A percentile compares a stretch with the other conserved stretches of the same genome.
These are phyloP conservation scores for Fusarium sp. DNA, from an alignment of 2,329 filamentous ascomycete species.

Conservation along the genomic window DNA sequence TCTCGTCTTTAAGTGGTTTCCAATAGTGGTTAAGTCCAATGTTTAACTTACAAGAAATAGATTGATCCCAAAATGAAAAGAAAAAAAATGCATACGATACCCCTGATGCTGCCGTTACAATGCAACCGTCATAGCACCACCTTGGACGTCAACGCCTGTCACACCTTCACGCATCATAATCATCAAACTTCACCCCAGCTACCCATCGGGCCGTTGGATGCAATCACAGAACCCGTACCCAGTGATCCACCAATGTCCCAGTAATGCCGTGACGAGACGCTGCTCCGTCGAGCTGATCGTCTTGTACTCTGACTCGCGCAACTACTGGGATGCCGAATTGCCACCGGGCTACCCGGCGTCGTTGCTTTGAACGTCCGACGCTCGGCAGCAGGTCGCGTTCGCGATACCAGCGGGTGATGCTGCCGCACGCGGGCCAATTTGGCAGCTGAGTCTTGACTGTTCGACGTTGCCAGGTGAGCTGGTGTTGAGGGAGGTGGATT, in stretches of 20 bases:
- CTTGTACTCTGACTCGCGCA: slow-evolving; percentile 92
- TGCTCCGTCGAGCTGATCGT: slow-evolving; percentile 77
- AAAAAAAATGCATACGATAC: slow-evolving; percentile 21
- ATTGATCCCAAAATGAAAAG: slow-evolving; percentile 7
- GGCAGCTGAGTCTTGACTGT: slow-evolving; percentile 76
- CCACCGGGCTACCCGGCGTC: slow-evolving; percentile 64
- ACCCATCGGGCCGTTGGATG: slow-evolving; percentile 77
- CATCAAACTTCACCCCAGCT: slow-evolving; percentile 82
- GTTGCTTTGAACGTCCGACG: slow-evolving; percentile 71
- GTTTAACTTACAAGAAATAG: slow-evolving; percentile 31
- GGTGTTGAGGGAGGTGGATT: slow-evolving; percentile 61
- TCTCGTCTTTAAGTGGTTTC: slow-evolving; percentile 35
- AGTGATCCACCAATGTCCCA: slow-evolving; percentile 91
- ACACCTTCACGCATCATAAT: slow-evolving; percentile 21
- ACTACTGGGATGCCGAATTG: slow-evolving; percentile 71
- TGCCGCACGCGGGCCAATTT: slow-evolving; percentile 88
- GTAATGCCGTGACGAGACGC: slow-evolving; percentile 84
- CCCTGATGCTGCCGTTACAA: slow-evolving; percentile 29
- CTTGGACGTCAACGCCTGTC: slow-evolving; percentile 19
- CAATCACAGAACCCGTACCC: slow-evolving; percentile 81
- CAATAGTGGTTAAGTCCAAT: slow-evolving; percentile 36
- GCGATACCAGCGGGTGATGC: slow-evolving; percentile 87
- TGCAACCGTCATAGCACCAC: slow-evolving; percentile 18
- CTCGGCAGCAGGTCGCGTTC: slow-evolving; percentile 63
- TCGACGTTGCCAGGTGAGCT: slow-evolving; percentile 64